Evolutionary conservation across 2,329 filamentous ascomycete genomes (phyloP).

Genomic region (Colletotrichum lentis): DNA sequence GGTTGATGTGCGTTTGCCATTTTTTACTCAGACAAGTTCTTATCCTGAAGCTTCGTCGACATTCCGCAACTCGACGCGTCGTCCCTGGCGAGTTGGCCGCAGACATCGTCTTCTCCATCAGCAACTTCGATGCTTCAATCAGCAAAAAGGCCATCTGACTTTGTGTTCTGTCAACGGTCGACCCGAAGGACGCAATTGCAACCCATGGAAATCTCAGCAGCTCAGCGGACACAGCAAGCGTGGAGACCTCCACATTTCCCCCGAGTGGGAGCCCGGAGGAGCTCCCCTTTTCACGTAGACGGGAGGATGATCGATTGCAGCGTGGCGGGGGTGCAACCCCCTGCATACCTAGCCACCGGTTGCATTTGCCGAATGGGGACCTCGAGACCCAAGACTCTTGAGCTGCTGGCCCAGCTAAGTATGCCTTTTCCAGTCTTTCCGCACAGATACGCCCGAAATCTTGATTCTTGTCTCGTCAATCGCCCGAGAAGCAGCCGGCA

Average conservation of each 20-base stretch:
- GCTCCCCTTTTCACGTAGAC: conserved; percentile 36
- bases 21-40: no score
- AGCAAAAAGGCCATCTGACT: not conserved
- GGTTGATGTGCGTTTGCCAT: not conserved
- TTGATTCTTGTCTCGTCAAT: conserved; percentile 26
- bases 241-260: conserved; percentile 36
- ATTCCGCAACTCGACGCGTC: not conserved
- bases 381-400: conserved; percentile 1
- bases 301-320: conserved; percentile 36
- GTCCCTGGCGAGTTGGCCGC: not conserved
- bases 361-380: conserved; percentile 26
- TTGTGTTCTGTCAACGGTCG: no score
- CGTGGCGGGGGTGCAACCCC: conserved; percentile 20
- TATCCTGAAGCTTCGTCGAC: no score
- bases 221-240: conserved; percentile 32
- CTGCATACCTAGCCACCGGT: conserved; percentile 27
- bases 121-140: not conserved
- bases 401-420: not conserved
- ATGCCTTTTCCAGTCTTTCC: conserved; percentile 5
- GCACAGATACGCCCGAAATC: conserved; percentile 13
- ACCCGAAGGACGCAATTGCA: no score
- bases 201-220: conserved; percentile 2
- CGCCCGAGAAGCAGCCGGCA: conserved; percentile 33
- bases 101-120: not conserved
- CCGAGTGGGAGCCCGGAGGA: conserved; percentile 37